Base-by-base conservation (phyloP, 345 rosid species). In the Melaleuca quinquenervia region DNA sequence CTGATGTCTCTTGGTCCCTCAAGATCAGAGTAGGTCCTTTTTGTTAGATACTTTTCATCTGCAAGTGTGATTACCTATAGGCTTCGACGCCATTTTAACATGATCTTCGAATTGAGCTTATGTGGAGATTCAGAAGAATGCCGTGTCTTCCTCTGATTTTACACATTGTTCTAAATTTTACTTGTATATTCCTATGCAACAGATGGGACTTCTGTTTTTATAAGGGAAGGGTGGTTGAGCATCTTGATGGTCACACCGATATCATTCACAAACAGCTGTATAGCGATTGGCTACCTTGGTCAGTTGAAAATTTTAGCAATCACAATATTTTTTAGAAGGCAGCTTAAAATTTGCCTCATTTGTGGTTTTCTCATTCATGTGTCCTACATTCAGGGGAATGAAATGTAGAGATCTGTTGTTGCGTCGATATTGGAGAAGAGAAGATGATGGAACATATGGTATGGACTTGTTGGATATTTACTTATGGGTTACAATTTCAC, bases 391-490 rank as follows among this genome's bases (percentile, higher is more conserved):
- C 87, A 95, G 98, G 99, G 98, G 98, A 87, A 94, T 95, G 95
- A 94, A 91, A 85, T 87, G 92, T 82, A 91, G 99, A 90, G 99
- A 96, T 89, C 91, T 96, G 84, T 91, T 92, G 87, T 89, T 96
- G 91, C 93, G 94, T 53, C 97, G 98, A 85, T 96, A 95, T 86
- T 96, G 99, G 99, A 94, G 99, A 91, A 93, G 99, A 91, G 99
- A 96, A 91, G 98, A 95, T 88, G 98, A 94, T 86, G 98, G 99
- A 84, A 95, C 98, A 87, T 96, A 96, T 91, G 99, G 99, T 96
- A 86, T 87, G 82, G 29, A 84, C 74, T 20, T 48, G 52, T 82
- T 86, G 45, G 84, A 54, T 56, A 48, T 52, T 52, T 18, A 27
- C 76, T 84, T 62, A 29, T 58, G 27, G 87, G 29, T 87, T 78